Base-by-base conservation (phyloP, 345 rosid genomes). In the Eucalyptus erythrocorys region DNA sequence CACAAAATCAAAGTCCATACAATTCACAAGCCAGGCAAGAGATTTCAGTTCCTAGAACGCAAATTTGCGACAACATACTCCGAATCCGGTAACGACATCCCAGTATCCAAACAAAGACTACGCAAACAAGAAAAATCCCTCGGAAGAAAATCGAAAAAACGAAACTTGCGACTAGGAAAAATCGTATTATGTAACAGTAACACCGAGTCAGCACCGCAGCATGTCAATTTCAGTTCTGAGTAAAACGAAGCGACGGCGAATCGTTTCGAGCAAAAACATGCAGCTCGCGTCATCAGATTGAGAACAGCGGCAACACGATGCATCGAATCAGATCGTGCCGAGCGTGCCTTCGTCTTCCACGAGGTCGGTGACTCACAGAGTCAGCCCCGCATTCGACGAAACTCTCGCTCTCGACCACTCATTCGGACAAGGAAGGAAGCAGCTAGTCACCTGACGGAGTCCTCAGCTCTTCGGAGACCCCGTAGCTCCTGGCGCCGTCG, bases 391-490 rank as follows among this genome's bases (percentile, higher is more conserved):
- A 37, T 37, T 76, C 12, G 82, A 76, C 82, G 82, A 76, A 76
- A 10, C 27, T 76, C 82, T 76, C 47, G 13, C 82, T 19, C 82
- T 71, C 45, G 82, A 37, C 82, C 82, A 19, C 42, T 10, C 82
- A 10, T 37, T 10, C 42, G 45, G 47, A 40, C 3, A 47, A 61
- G 87, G 22, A 51, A 51, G 57, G 57, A 51, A 51, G 45, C 34
- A 26, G 30, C 66, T 26, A 85, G 48, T 85, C 89, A 94, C 95
- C 94, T 11, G 92, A 88, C 76, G 87, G 90, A 89, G 93, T 49
- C 79, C 88, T 91, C 87, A 88, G 88, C 59, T 92, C 93, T 5
- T 89, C 92, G 51, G 96, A 93, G 66, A 90, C 88, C 19, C 21
- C 87, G 42, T 91, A 89, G 64, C 85, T 88, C 85, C 86, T 92